Evolutionary conservation across 2,329 filamentous ascomycete species (phyloP), one percentile per base, ranked within the genome.

Genomic region (Microdochium bolleyi): DNA sequence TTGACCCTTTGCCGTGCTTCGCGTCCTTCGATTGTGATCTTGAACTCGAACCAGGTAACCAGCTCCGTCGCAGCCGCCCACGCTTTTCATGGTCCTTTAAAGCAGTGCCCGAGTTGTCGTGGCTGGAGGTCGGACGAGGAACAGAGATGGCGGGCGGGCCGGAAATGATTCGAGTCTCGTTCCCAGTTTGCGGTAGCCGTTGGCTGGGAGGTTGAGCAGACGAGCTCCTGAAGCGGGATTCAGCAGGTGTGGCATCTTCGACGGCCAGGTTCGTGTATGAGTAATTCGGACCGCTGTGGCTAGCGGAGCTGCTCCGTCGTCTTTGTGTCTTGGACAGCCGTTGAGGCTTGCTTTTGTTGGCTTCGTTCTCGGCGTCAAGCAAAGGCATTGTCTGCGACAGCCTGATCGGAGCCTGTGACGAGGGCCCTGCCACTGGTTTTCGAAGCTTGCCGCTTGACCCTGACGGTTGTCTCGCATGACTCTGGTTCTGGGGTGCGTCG

Each of bases 1-100:
- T 66, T 4, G 61, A 52, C 4, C 54, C 55, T 21, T 56, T 57
- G 3, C 21, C 48, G 50, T 54, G 58, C 27, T 50, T 60, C 25
- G 59, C 60, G 27, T 73, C 68, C 24, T 62, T 61, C 5, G 80
- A 82, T 53, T 73, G 75, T 13, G 78, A 77, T 50, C 79, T 73
- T 27, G 78, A 79, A 53, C 77, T 66, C 22, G 67, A 69, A 14
- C 78, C 77, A 0, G 76, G 74, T 48, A 83, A 66, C 77, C 77
- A 83, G 57, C 76, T 81, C 61, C 70, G 73, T 25, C 78, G 72
- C n/a, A 76, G 53, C 32, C 73, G 70, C n/a, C 71, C 72, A 46
- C 74, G 67, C 24, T 60, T 54, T 8, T 69, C 63, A 64, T 67
- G 1, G 73, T 75, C 54, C 75, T 78, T 50, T 73, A 73, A 55